phyloP scores from a whole-genome alignment of 2,329 filamentous ascomycete species.

The Allantophomopsis cytisporea region DNA sequence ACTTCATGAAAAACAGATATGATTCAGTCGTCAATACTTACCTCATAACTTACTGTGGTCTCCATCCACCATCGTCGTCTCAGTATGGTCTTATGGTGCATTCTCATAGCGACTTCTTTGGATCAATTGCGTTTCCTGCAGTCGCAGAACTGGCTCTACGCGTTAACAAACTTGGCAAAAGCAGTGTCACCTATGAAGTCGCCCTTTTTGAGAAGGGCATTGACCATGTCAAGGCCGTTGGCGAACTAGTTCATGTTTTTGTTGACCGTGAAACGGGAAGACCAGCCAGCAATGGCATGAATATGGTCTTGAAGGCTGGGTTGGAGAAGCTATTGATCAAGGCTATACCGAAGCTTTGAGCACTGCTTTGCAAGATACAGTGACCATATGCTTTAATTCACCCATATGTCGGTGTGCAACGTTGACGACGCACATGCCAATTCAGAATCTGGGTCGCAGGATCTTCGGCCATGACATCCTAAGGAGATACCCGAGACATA shows the following conservation, averaged over 20 bases:
- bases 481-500: too few species aligned
- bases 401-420: too few species aligned
- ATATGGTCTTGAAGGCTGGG: slow-evolving; percentile 38
- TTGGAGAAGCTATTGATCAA: slow-evolving; percentile 38
- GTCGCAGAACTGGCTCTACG: slow-evolving; percentile 70
- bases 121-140: slow-evolving; percentile 68
- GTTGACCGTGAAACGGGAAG: slow-evolving; percentile 61
- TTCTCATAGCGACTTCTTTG: slow-evolving; percentile 76
- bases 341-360: slow-evolving; percentile 2
- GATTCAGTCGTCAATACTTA: slow-evolving; percentile 87
- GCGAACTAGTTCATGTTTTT: slow-evolving; percentile 79
- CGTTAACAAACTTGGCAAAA: slow-evolving; percentile 72
- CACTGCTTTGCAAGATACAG: background rate
- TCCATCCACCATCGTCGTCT: slow-evolving; percentile 54
- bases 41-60: slow-evolving; percentile 63
- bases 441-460: too few species aligned
- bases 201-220: slow-evolving; percentile 69
- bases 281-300: slow-evolving; percentile 55
- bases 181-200: slow-evolving; percentile 82
- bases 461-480: too few species aligned
- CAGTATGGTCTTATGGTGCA: slow-evolving; percentile 79
- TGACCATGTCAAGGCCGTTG: slow-evolving; percentile 67
- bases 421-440: too few species aligned
- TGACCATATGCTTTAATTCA: too few species aligned
- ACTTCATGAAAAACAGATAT: slow-evolving; percentile 35